Conservation (phyloP, 768 basidiomycete species). For the Macrocybe gigantea region DNA sequence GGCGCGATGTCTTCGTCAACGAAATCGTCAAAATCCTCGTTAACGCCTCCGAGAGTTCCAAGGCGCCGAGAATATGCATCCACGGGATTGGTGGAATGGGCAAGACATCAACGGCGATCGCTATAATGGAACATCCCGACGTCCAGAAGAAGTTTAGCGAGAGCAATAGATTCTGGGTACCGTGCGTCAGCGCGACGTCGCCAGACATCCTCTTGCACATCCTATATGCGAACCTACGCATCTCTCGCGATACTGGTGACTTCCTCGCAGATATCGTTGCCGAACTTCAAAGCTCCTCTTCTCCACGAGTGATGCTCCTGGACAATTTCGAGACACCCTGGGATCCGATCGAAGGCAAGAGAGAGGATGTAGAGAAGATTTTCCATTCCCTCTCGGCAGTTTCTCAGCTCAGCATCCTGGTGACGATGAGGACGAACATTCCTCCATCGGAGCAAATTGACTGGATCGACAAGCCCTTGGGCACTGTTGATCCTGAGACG, state of each 20-base stretch:
- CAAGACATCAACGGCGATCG: conserved; percentile 30
- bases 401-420: conserved; percentile 20
- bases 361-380: conserved; percentile 16
- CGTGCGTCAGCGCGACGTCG: conserved; percentile 25
- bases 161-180: conserved; percentile 21
- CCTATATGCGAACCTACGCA: conserved; percentile 14
- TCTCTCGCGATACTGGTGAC: conserved; percentile 14
- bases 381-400: conserved; percentile 17
- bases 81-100: conserved; percentile 31
- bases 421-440: conserved; percentile 26
- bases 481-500: conserved; percentile 11
- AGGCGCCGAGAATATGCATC: conserved; percentile 9
- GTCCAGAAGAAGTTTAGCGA: conserved; percentile 17
- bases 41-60: neutral
- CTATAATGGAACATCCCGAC: conserved; percentile 19
- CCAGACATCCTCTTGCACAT: conserved; percentile 15
- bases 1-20: neutral
- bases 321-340: conserved; percentile 38
- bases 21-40: neutral
- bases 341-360: conserved; percentile 16
- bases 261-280: conserved; percentile 12
- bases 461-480: conserved; percentile 13
- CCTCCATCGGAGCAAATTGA: conserved; percentile 20
- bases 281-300: conserved; percentile 14
- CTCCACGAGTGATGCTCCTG: conserved; percentile 24